A percentile compares a stretch with the other conserved stretches of the same genome.
These are phyloP conservation scores for Somion occarium DNA, from an alignment of 1,284 basidiomycete species.

Conservation along the genomic window DNA sequence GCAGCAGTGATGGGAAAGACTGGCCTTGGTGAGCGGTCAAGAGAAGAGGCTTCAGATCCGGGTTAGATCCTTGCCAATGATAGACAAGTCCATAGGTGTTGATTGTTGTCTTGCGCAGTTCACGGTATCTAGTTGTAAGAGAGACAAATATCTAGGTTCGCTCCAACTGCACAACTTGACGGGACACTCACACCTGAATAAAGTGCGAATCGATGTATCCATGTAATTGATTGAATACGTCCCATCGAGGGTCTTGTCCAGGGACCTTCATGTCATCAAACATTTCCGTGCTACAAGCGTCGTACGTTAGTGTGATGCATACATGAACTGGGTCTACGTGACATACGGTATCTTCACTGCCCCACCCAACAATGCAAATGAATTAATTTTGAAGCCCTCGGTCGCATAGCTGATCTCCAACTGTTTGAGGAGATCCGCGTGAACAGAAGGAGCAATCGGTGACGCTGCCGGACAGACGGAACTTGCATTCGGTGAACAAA, in stretches of 20 bases:
- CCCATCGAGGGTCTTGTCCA: slow-evolving; percentile 41
- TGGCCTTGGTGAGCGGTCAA: slow-evolving; percentile 63
- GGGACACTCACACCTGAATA: slow-evolving; percentile 31
- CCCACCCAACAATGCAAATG: slow-evolving; percentile 16
- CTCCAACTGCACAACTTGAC: background rate
- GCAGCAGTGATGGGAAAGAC: slow-evolving; percentile 1
- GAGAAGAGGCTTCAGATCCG: slow-evolving; percentile 53
- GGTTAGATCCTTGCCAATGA: slow-evolving; percentile 55
- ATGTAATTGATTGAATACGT: slow-evolving; percentile 34
- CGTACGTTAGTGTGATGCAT: background rate
- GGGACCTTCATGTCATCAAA: slow-evolving; percentile 24
- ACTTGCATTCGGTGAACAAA: background rate
- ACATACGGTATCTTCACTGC: slow-evolving; percentile 22
- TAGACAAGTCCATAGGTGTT: slow-evolving; percentile 63
- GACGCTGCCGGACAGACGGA: slow-evolving; percentile 22
- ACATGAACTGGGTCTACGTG: no score
- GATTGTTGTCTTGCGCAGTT: slow-evolving; percentile 48
- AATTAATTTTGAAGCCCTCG: slow-evolving; percentile 11
- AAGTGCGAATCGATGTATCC: slow-evolving; percentile 34
- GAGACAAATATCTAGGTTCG: background rate
- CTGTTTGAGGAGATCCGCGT: slow-evolving; percentile 25
- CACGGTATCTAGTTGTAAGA: slow-evolving; percentile 40
- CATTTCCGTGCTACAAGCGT: slow-evolving; percentile 21
- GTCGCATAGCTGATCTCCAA: slow-evolving; percentile 17
- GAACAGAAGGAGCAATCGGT: slow-evolving; percentile 24